Evolutionary conservation across 2,329 filamentous ascomycete genomes (phyloP).

Genomic region (Penicillium sp.): DNA sequence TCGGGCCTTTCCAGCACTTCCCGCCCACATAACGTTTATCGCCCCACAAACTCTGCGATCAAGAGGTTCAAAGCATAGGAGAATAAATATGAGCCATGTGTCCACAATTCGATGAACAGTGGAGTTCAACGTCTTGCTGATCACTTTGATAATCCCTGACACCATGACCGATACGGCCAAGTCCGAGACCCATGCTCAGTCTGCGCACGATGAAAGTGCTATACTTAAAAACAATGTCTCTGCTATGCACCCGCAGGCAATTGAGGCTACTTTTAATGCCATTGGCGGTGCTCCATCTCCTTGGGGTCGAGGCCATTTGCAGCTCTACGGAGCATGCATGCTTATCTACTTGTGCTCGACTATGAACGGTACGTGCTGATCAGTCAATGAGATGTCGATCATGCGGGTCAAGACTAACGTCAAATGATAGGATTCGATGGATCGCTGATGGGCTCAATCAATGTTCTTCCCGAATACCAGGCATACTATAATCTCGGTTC

Average conservation of each 20-base stretch:
- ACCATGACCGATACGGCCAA: neutral
- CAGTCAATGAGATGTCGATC: neutral
- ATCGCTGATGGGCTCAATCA: slow-evolving; percentile 2
- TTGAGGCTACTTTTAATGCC: neutral
- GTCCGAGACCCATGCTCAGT: neutral
- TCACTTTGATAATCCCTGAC: neutral
- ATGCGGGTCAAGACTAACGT: neutral
- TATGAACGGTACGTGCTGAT: slow-evolving; percentile 2
- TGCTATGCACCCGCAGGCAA: neutral
- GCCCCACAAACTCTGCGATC: neutral
- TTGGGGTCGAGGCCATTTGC: neutral
- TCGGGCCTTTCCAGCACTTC: neutral
- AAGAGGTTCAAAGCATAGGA: neutral
- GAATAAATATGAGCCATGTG: neutral
- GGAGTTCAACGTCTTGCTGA: neutral
- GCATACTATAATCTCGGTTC: neutral
- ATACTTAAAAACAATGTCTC: neutral
- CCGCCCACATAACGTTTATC: neutral
- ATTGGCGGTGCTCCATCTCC: neutral
- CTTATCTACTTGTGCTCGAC: neutral
- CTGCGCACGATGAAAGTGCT: neutral
- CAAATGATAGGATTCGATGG: neutral
- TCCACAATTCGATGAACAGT: neutral
- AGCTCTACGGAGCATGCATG: neutral
- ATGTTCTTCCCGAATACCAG: neutral